Evolutionary conservation across 331 rosid species (phyloP), one percentile per base, ranked within the genome.

Genomic region (Ulmus americana): DNA sequence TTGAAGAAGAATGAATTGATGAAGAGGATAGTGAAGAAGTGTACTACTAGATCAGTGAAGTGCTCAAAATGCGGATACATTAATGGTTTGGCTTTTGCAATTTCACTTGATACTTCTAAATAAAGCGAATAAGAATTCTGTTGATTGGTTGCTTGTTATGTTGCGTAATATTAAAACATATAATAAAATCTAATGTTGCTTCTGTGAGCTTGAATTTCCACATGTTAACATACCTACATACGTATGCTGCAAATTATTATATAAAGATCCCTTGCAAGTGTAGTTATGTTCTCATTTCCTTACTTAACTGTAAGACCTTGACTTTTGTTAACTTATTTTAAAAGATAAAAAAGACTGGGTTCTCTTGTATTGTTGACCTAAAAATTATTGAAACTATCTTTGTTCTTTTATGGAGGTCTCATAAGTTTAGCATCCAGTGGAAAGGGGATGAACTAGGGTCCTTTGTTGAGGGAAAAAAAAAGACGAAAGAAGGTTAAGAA

Each of bases 11-110:
- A 45, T 10, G 81, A 75, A 41, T 45, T 79, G 14, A 77, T 79
- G 64, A 90, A 87, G 52, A 59, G 6, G 60, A 60, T 83, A 38
- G 78, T 83, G 46, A 79, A 83, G 70, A 83, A 69, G 74, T 82
- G 88, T 58, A 70, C 74, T 70, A 66, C 64, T 64, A 86, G 73
- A 78, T 70, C 69, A 56, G 70, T 61, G 61, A 69, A 69, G 77
- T 92, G 98, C 88, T 70, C 64, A 6, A 76, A 79, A 74, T 92
- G 96, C 43, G 89, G 90, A 78, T 85, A 73, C 67, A 35, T 72
- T 46, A 86, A 92, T 59, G 98, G 98, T 92, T 67, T 65, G 84
- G 63, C 65, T 80, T 55, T 46, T 64, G 6, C 52, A 66, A 63
- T 71, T 70, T 43, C 61, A 60, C 64, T 39, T 61, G 58, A 38